Evolutionary conservation across 202 grass and related monocot species (phyloP).

Genomic region (Schoenoplectus triqueter): DNA sequence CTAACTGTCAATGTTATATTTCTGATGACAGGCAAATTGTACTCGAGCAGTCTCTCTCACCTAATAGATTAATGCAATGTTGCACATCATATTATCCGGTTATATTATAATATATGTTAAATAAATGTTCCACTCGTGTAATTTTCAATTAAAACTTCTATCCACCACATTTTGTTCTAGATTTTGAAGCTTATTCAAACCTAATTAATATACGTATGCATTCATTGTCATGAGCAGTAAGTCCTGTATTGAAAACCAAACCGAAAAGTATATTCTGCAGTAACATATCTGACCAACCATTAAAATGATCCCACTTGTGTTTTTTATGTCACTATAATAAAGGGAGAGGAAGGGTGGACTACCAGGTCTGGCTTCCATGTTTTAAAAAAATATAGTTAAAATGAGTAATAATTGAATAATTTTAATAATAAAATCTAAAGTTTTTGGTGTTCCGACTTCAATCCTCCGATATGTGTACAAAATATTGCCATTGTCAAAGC

Average conservation of each 20-base stretch:
- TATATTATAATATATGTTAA: not conserved
- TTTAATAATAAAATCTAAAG: no score
- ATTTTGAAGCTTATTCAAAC: constrained; percentile 22
- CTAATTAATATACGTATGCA: not conserved
- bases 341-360: no score
- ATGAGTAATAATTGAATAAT: no score
- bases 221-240: not conserved
- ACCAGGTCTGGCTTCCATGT: no score
- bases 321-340: not conserved
- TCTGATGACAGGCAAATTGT: not conserved
- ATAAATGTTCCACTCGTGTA: not conserved
- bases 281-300: not conserved
- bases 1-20: not conserved
- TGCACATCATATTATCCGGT: not conserved
- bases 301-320: not conserved
- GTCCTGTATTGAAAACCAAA: not conserved
- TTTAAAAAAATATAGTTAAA: no score
- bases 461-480: no score
- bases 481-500: no score
- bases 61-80: constrained; percentile 5
- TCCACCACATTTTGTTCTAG: not conserved
- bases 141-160: constrained; percentile 14
- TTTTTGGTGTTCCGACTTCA: no score
- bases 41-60: not conserved
- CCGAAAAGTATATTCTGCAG: not conserved